Evolutionary conservation across 2,329 filamentous ascomycete species (phyloP), one percentile per base, ranked within the genome.

Genomic region (Aureobasidium melanogenum): DNA sequence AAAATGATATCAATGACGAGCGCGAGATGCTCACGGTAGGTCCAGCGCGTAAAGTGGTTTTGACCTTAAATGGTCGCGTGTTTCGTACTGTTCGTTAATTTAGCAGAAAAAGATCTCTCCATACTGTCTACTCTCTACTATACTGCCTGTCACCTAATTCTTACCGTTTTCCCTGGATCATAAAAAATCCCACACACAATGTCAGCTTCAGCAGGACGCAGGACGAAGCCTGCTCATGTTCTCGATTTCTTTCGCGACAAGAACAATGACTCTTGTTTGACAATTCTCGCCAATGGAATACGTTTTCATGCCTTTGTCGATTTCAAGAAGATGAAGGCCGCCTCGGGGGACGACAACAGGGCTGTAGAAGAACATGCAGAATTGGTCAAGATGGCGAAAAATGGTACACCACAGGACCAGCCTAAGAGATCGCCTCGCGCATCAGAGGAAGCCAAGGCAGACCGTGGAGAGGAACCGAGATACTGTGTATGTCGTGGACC

Each of bases 231-330:
- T 9, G 17, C 30, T 14, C 59, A 72, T 38, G 65, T 70, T 3
- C 65, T 73, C 34, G 65, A 71, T 47, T 73, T 73, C 64, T 67
- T 70, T 44, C 66, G 67, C 43, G 69, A 73, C 63, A 67, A 69
- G 39, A 66, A 71, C 5, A 63, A 69, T 56, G 67, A 66, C 36
- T 71, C 67, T 60, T 69, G 71, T 8, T 57, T 74, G 30, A 74
- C 71, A 0, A 68, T 67, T 2, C 62, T 68, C n/a, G 64, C 68
- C 30, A 66, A 70, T 57, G 65, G 67, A n/a, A 62, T 66, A 7
- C 67, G 71, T 9, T 72, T 70, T 28, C 71, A 74, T 63, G 63
- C 71, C 48, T 69, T 71, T 44, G 68, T 69, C n/a, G 68, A 72
- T 17, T 60, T 63, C 2, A 60, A 64, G 19, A 62, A 66, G 15